A percentile compares a stretch with the other conserved stretches of the same genome.
Evolutionary conservation across 129 eudicot species (phyloP).

Genomic region (Pittosporum tobira): DNA sequence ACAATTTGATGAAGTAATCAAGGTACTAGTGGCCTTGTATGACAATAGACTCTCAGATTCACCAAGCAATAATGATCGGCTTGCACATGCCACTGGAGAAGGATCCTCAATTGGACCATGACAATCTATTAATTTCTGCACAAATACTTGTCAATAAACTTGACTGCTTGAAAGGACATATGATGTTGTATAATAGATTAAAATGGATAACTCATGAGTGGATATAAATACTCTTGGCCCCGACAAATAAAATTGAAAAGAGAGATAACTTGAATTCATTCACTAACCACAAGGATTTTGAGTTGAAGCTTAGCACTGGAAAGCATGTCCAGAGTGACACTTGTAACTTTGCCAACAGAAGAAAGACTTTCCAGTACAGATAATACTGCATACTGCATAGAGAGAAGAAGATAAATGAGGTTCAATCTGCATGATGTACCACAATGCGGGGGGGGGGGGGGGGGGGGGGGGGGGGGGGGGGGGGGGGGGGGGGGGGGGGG

Average conservation of each 20-base stretch:
- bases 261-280: background rate
- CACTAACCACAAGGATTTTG: constrained; percentile 70
- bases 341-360: constrained; percentile 28
- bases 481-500: too few relatives aligned
- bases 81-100: constrained; percentile 67
- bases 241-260: background rate
- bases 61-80: constrained; percentile 46
- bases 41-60: constrained; percentile 55
- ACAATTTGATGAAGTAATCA: constrained; percentile 60
- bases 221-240: background rate
- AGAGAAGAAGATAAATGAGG: constrained; percentile 5
- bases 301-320: constrained; percentile 62
- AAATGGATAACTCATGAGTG: too few relatives aligned
- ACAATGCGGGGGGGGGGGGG: too few relatives aligned
- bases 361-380: constrained; percentile 55
- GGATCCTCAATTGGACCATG: constrained; percentile 81
- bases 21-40: constrained; percentile 58
- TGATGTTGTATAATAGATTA: too few relatives aligned
- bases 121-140: constrained; percentile 75
- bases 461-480: too few relatives aligned
- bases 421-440: too few relatives aligned
- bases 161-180: constrained; percentile 10
- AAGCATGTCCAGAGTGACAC: constrained; percentile 50
- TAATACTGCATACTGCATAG: constrained; percentile 56
- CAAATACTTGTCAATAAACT: constrained; percentile 27